These are phyloP conservation scores for Clonostachys rosea DNA, from an alignment of 2,329 filamentous ascomycete genomes.

Conservation along the genomic window DNA sequence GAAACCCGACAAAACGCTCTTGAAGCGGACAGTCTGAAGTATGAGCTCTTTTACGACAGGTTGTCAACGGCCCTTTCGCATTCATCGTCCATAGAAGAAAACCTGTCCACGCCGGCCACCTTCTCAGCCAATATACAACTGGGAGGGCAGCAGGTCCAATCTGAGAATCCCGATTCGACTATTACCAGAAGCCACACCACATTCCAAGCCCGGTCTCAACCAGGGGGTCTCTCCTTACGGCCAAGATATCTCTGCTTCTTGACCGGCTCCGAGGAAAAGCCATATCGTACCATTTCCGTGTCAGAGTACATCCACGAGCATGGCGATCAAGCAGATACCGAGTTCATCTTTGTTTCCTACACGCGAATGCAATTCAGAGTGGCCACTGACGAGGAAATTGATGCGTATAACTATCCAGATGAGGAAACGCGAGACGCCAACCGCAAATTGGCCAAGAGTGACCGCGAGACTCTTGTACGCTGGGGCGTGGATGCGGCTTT, in stretches of 20 bases:
- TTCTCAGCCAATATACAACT: too few species aligned
- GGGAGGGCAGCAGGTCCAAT: neutral
- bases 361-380: constrained; percentile 30
- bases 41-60: too few species aligned
- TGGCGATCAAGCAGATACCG: constrained; percentile 13
- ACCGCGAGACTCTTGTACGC: constrained; percentile 19
- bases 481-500: constrained; percentile 30
- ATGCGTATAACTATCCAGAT: constrained; percentile 5
- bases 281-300: constrained; percentile 13
- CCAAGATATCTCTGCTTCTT: constrained; percentile 16
- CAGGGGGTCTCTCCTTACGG: neutral
- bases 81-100: neutral
- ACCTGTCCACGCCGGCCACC: too few species aligned
- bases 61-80: neutral
- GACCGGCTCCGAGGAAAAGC: constrained; percentile 5
- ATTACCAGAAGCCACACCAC: neutral
- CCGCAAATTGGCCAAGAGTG: constrained; percentile 8
- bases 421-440: constrained; percentile 9
- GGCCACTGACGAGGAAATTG: constrained; percentile 12
- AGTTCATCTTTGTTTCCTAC: constrained; percentile 34
- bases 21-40: too few species aligned
- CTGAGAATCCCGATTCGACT: neutral
- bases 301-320: constrained; percentile 12
- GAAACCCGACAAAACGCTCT: too few species aligned
- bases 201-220: neutral